Conservation (phyloP, 2,329 filamentous ascomycete genomes). For the Botryotinia calthae region DNA sequence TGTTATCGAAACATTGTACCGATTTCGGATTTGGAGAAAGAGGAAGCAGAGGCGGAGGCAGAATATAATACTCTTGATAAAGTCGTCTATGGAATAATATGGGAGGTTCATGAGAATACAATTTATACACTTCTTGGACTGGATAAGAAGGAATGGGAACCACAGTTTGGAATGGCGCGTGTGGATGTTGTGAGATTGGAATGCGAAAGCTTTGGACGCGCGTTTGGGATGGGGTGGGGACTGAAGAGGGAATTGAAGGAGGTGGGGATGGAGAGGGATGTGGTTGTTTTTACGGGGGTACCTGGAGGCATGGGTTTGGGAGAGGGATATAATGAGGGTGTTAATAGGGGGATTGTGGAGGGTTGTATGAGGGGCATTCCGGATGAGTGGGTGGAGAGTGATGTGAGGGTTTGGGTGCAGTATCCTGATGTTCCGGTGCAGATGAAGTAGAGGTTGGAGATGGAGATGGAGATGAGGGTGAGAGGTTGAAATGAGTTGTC, state of each 20-base stretch:
- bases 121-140: background rate
- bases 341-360: constrained; percentile 12
- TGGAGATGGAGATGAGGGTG: background rate
- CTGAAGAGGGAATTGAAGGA: background rate
- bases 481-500: background rate
- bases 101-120: background rate
- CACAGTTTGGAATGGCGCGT: background rate
- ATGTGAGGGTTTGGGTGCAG: constrained; percentile 14
- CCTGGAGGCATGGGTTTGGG: background rate
- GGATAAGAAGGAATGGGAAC: background rate
- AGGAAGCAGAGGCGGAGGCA: background rate
- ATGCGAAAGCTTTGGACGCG: background rate
- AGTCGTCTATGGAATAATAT: background rate
- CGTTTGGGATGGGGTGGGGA: constrained; percentile 10
- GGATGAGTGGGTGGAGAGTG: constrained; percentile 12
- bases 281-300: background rate
- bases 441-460: background rate
- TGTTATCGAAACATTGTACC: background rate
- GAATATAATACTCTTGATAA: background rate
- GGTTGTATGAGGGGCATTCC: constrained; percentile 7
- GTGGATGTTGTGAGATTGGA: background rate
- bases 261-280: background rate
- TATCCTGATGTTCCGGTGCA: background rate
- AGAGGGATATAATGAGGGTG: background rate
- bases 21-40: background rate